A percentile compares a stretch with the other conserved stretches of the same genome.
Conservation (phyloP, 345 rosid species). For the Nephelium lappaceum region DNA sequence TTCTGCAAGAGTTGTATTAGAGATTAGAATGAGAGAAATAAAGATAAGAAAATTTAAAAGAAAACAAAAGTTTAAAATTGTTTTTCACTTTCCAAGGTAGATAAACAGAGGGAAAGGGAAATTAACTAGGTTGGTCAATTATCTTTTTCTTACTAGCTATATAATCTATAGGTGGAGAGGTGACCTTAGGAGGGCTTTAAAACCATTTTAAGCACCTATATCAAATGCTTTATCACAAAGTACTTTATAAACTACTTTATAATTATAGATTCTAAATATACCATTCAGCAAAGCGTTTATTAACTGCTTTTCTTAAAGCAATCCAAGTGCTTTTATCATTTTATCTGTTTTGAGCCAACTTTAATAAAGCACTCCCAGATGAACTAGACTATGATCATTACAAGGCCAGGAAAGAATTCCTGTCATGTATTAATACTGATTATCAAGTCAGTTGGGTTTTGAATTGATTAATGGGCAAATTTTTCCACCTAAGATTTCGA, state of each 20-base stretch:
- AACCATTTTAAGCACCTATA: background rate
- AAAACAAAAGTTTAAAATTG: background rate
- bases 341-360: background rate
- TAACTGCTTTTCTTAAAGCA: background rate
- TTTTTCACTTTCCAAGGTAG: too few relatives aligned
- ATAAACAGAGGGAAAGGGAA: too few relatives aligned
- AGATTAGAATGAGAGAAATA: background rate
- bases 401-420: background rate
- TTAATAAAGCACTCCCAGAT: background rate
- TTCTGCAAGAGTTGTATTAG: slow-evolving; percentile 43
- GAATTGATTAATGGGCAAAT: background rate
- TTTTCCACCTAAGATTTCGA: background rate
- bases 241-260: background rate
- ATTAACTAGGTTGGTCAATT: too few relatives aligned
- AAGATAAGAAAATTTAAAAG: background rate
- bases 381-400: background rate
- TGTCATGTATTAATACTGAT: background rate
- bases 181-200: too few relatives aligned
- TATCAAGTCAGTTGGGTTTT: background rate
- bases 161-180: too few relatives aligned
- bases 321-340: background rate
- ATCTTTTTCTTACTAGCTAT: too few relatives aligned
- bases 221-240: background rate
- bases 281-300: too few relatives aligned
- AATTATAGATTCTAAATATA: too few relatives aligned